These are phyloP conservation scores for Suhomyces canberraensis DNA, from an alignment of 805 yeast species.

Conservation along the genomic window DNA sequence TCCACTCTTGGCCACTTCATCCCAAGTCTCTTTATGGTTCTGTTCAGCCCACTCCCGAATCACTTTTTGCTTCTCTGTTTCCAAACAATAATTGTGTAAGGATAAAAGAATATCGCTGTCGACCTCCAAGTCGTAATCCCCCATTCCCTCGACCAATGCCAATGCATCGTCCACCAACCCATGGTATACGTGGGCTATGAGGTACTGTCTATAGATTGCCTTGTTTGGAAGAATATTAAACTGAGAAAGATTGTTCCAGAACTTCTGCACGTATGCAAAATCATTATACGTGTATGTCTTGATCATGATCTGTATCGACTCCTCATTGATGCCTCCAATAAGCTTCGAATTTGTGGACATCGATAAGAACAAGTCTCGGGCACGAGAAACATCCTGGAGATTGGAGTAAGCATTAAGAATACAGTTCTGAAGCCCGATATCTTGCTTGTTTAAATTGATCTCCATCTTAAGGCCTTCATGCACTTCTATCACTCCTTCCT, in stretches of 20 bases:
- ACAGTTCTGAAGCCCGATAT: conserved; percentile 56
- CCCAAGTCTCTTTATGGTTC: conserved; percentile 29
- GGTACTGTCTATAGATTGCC: conserved; percentile 53
- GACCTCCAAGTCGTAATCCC: conserved; percentile 44
- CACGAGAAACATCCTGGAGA: conserved; percentile 52
- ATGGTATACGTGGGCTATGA: conserved; percentile 69
- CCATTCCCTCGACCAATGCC: conserved; percentile 44
- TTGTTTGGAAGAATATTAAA: conserved; percentile 52
- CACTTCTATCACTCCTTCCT: conserved; percentile 62
- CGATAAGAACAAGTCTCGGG: conserved; percentile 58
- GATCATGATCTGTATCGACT: conserved; percentile 64
- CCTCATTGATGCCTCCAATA: conserved; percentile 52
- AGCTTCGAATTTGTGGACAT: conserved; percentile 50
- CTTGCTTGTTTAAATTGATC: conserved; percentile 44
- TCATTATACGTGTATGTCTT: conserved; percentile 56
- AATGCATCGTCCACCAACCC: conserved; percentile 59
- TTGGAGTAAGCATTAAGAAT: conserved; percentile 63
- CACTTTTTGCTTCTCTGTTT: conserved; percentile 25
- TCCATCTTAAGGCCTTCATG: conserved; percentile 68
- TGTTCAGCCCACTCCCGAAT: conserved; percentile 33
- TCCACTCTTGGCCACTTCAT: conserved; percentile 18
- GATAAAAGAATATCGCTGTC: conserved; percentile 44
- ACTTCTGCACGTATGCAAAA: conserved; percentile 52
- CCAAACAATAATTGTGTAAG: conserved; percentile 44
- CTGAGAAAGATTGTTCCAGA: conserved; percentile 58